These are phyloP conservation scores for Neonectria magnoliae DNA, from an alignment of 2,329 filamentous ascomycete species.

Conservation along the genomic window DNA sequence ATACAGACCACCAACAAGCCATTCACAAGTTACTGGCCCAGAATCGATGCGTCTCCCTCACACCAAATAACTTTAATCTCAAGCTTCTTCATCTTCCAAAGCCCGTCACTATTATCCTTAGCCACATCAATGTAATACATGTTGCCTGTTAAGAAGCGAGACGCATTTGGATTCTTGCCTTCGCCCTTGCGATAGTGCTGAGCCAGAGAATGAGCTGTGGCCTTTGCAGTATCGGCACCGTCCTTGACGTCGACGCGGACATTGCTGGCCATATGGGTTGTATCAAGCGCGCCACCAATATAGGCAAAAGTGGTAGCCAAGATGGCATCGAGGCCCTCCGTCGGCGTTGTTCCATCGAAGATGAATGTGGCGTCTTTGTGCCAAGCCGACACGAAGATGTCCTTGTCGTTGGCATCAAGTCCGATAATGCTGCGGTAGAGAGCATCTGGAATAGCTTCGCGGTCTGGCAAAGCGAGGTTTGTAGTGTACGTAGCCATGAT, in stretches of 20 bases:
- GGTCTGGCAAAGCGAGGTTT: constrained; percentile 12
- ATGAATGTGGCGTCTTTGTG: constrained; percentile 18
- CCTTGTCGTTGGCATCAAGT: constrained; percentile 14
- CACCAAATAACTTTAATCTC: constrained; percentile 18
- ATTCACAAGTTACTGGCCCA: constrained; percentile 1
- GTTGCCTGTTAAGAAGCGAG: constrained; percentile 18
- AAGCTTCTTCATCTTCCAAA: constrained; percentile 23
- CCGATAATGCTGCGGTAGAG: constrained; percentile 22
- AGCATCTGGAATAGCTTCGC: constrained; percentile 19
- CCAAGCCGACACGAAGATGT: constrained; percentile 18
- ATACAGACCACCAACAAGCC: background rate
- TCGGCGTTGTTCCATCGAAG: constrained; percentile 4
- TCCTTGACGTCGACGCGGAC: constrained; percentile 16
- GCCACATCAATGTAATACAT: constrained; percentile 16
- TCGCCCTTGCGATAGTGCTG: constrained; percentile 20
- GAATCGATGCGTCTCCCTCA: constrained; percentile 13
- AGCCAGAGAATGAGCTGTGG: constrained; percentile 17
- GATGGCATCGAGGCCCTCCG: constrained; percentile 13
- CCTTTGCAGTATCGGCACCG: constrained; percentile 7
- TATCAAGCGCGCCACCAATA: constrained; percentile 16
- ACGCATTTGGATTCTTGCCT: constrained; percentile 4
- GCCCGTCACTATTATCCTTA: constrained; percentile 14
- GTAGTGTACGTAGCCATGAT: constrained; percentile 4
- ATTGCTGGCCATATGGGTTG: constrained; percentile 18
- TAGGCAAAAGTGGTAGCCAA: constrained; percentile 11